Evolutionary conservation across 495 filamentous ascomycete genomes (phyloP), one percentile per base, ranked within the genome.

Genomic region (Xylaria intraflava): DNA sequence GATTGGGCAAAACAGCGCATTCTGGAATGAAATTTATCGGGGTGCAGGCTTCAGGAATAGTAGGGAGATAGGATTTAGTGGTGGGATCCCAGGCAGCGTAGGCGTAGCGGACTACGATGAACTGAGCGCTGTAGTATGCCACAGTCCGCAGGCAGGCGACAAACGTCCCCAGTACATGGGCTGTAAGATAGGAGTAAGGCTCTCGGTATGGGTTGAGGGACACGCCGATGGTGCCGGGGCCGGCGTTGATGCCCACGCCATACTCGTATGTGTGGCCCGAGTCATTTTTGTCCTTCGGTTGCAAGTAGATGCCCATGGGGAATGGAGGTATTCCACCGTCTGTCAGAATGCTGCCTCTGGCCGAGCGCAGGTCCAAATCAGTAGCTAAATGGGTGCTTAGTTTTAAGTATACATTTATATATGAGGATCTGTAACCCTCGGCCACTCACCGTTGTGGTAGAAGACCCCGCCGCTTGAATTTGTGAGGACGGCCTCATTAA

Each of bases 321-420:
- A 61, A 62, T 2, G 56, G 59, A 7, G 65, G 67, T n/a, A 40
- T 62, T 16, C 62, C 70, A 31, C 58, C 59, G 47, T 71, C 68
- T 38, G 54, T 65, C 26, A 72, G 49, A 41, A 70, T 45, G 38
- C 52, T 61, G n/a, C 58, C 51, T 2, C 26, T 19, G 16, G 40
- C 44, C n/a, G 24, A 52, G 26, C 56, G 51, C 10, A 59, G 24
- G 12, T 66, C 57, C 5, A 36, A 17, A 10, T 59, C 54, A 14
- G 69, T 71, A 51, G 68, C 53, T 56, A 3, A 2, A 4, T 20
- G 10, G 16, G 17, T 24, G 24, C 29, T 49, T 35, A 56, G 46
- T 50, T n/a, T 7, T 4, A 1, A 11, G 30, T 33, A 44, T 24
- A 20, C 33, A 30, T 1, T 6, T 17, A 22, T 40, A 2, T 31